Conservation (phyloP, 2,329 filamentous ascomycete genomes). For the Sclerotinia sclerotiorum region DNA sequence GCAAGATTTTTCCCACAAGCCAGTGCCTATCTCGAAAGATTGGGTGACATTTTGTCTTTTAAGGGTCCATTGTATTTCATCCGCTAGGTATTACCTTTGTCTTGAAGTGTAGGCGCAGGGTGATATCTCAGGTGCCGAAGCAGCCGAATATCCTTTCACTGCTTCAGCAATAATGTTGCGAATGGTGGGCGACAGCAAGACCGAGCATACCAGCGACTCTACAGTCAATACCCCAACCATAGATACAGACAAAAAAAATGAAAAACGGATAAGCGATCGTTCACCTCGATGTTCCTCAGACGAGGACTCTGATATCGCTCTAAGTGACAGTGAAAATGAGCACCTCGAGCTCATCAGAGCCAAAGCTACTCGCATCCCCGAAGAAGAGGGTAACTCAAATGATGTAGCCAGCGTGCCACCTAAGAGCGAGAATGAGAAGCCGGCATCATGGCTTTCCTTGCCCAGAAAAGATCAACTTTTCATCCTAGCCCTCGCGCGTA, state of each 20-base stretch:
- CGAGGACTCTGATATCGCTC: neutral
- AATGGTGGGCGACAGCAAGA: neutral
- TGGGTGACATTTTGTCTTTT: neutral
- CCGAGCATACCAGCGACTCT: neutral
- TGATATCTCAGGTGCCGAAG: neutral
- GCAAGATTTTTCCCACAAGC: neutral
- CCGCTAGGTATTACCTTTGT: neutral
- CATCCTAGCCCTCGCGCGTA: neutral
- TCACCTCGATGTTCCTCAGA: neutral
- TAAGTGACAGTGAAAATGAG: neutral
- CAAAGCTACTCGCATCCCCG: neutral
- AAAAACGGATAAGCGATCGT: neutral
- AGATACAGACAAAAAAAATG: neutral
- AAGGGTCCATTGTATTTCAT: neutral
- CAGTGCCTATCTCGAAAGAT: neutral
- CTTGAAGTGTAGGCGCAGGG: neutral
- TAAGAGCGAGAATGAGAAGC: neutral
- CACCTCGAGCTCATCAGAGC: neutral
- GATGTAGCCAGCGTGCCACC: neutral
- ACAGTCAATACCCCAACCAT: neutral
- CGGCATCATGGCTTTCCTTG: neutral
- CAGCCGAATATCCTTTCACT: neutral
- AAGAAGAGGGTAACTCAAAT: neutral
- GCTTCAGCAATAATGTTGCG: neutral
- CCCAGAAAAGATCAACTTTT: constrained; percentile 7